A percentile compares a stretch with the other conserved stretches of the same genome.
Evolutionary conservation across 1,284 basidiomycete genomes (phyloP).

Genomic region (Trichosporon sp.): DNA sequence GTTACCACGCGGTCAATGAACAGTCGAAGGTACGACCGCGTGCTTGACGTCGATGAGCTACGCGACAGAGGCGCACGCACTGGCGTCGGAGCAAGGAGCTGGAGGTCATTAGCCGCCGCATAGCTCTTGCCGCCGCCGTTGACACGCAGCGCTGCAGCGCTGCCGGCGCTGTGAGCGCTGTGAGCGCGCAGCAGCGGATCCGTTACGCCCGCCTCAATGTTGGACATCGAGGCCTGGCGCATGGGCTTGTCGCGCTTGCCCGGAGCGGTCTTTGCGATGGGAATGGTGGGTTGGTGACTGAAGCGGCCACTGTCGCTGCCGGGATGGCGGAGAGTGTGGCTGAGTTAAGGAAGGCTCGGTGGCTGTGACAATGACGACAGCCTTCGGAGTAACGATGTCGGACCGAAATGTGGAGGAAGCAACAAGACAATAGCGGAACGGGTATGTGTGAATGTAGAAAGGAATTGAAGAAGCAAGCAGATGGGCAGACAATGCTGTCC

Average conservation of each 20-base stretch:
- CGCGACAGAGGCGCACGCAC: slow-evolving; percentile 15
- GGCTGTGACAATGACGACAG: background rate
- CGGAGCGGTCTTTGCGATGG: background rate
- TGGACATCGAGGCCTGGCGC: background rate
- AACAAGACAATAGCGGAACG: background rate
- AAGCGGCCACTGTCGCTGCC: background rate
- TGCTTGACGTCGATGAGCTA: slow-evolving; percentile 24
- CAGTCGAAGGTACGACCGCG: slow-evolving; percentile 31
- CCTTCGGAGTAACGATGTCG: background rate
- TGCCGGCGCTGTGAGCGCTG: background rate
- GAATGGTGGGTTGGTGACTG: background rate
- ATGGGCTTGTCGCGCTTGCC: background rate
- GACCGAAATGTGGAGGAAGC: background rate
- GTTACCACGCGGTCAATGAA: slow-evolving; percentile 45
- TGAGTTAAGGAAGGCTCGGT: background rate
- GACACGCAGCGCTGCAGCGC: background rate
- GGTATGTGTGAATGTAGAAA: background rate
- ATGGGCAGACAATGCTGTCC: background rate
- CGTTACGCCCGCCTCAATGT: background rate
- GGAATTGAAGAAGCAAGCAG: no score
- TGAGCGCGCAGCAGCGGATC: background rate
- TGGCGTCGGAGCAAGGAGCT: slow-evolving; percentile 32
- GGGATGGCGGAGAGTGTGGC: background rate
- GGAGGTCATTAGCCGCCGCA: background rate
- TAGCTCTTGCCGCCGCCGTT: background rate